Evolutionary conservation across 2,329 filamentous ascomycete species (phyloP).

Genomic region (Colletotrichum liriopes): DNA sequence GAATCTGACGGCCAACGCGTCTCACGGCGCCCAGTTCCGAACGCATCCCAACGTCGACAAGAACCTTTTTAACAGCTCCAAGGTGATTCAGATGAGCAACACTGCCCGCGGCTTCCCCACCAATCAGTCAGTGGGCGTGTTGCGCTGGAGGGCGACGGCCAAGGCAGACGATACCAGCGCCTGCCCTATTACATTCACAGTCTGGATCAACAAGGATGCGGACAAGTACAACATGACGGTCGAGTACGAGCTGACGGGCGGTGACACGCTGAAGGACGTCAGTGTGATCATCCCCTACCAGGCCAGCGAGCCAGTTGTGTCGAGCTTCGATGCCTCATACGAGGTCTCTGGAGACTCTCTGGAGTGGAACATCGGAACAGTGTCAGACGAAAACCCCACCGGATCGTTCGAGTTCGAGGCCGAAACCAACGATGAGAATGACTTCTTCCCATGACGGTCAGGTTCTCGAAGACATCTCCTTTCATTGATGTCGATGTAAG

Average conservation of each 20-base stretch:
- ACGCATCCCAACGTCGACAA: constrained; percentile 98
- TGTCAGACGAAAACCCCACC: constrained; percentile 85
- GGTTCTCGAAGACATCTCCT: constrained; percentile 88
- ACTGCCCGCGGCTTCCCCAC: constrained; percentile 90
- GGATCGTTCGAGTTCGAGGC: constrained; percentile 98
- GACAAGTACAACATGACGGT: constrained; percentile 91
- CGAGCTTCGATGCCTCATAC: constrained; percentile 94
- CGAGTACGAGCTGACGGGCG: constrained; percentile 93
- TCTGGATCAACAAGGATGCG: constrained; percentile 94
- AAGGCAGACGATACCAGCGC: constrained; percentile 85
- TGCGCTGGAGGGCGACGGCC: constrained; percentile 91
- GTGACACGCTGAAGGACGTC: constrained; percentile 86
- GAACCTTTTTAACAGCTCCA: constrained; percentile 85
- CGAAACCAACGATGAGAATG: constrained; percentile 86
- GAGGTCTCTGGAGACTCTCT: constrained; percentile 93
- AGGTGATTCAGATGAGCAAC: constrained; percentile 92
- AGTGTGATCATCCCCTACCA: constrained; percentile 89
- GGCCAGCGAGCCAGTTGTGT: constrained; percentile 87
- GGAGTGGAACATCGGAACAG: constrained; percentile 92
- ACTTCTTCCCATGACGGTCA: constrained; percentile 97
- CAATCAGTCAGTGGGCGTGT: constrained; percentile 92
- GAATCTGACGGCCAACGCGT: constrained; percentile 81
- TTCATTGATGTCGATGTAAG: constrained; percentile 96
- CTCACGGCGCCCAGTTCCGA: constrained; percentile 90
- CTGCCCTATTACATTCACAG: constrained; percentile 94